These are phyloP conservation scores for Grosmannia clavigera DNA, from an alignment of 2,329 filamentous ascomycete species.

Conservation along the genomic window DNA sequence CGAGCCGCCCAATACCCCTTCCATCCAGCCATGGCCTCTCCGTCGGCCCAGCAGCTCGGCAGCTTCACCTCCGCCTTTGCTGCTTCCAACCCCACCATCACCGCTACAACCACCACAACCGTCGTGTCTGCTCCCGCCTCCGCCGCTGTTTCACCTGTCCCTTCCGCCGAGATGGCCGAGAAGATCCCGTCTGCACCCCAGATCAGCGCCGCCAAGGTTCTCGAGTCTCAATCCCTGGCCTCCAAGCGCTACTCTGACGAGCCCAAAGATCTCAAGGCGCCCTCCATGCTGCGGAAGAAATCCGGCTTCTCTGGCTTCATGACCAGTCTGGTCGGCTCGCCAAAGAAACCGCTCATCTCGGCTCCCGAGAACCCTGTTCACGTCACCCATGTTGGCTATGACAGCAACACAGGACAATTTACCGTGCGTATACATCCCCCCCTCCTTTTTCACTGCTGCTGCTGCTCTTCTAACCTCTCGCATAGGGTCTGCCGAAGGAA, in stretches of 20 bases:
- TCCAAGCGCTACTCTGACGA: conserved; percentile 75
- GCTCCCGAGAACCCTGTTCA: conserved; percentile 95
- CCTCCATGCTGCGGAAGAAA: conserved; percentile 61
- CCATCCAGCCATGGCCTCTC: conserved; percentile 5
- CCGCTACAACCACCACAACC: conserved; percentile 1
- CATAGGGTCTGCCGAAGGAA: conserved; percentile 83
- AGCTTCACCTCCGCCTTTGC: not conserved
- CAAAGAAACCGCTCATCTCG: conserved; percentile 88
- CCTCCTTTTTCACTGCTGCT: conserved; percentile 2
- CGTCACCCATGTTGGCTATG: conserved; percentile 94
- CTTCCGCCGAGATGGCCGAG: conserved; percentile 27
- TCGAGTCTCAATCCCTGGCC: conserved; percentile 35
- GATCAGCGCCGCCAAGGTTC: conserved; percentile 14
- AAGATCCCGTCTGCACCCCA: conserved; percentile 25
- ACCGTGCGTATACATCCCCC: conserved; percentile 50
- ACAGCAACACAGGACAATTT: conserved; percentile 91
- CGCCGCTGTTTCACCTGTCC: conserved; percentile 8
- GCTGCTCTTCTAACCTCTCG: not conserved
- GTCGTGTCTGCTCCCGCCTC: conserved; percentile 7
- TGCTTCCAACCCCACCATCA: conserved; percentile 8
- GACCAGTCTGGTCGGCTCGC: conserved; percentile 71
- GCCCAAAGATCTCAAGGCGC: conserved; percentile 46
- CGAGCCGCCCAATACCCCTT: conserved; percentile 9
- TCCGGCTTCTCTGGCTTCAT: conserved; percentile 80
- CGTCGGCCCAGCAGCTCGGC: not conserved